Percentiles rank a stretch among this genome's conserved stretches.
Evolutionary conservation across 78 protist species (phyloP).

Genomic region (slime mould (Dictyostelium discoideum)): DNA sequence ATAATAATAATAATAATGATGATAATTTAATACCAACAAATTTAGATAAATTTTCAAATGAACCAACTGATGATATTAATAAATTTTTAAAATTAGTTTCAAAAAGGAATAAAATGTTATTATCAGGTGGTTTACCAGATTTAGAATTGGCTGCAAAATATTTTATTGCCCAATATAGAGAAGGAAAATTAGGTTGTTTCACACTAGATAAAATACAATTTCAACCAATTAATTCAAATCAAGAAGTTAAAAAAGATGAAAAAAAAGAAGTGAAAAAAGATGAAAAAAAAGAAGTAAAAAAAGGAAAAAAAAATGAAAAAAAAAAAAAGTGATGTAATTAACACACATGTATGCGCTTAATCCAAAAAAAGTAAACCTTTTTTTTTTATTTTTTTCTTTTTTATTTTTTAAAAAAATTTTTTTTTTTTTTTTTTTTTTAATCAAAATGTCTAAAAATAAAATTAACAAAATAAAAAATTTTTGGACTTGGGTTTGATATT

Average conservation of each 20-base stretch:
- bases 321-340: not conserved
- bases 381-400: too few relatives aligned
- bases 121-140: not conserved
- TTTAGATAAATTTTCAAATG: not conserved
- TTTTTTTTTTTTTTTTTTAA: not conserved
- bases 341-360: too few relatives aligned
- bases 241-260: not conserved
- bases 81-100: not conserved
- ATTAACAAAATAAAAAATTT: not conserved
- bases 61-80: constrained; percentile 47
- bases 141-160: constrained; percentile 26
- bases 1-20: not conserved
- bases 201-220: constrained; percentile 15
- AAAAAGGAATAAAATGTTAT: not conserved
- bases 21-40: not conserved
- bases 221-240: not conserved
- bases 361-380: too few relatives aligned
- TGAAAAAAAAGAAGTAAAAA: not conserved
- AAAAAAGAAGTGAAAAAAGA: not conserved
- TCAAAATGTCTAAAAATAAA: too few relatives aligned
- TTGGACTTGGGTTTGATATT: not conserved
- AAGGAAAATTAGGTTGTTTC: constrained; percentile 50
- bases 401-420: too few relatives aligned
- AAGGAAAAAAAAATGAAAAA: not conserved
- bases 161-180: constrained; percentile 25